Evolutionary conservation across 768 basidiomycete species (phyloP).

Genomic region (Phaffia tasmanica): DNA sequence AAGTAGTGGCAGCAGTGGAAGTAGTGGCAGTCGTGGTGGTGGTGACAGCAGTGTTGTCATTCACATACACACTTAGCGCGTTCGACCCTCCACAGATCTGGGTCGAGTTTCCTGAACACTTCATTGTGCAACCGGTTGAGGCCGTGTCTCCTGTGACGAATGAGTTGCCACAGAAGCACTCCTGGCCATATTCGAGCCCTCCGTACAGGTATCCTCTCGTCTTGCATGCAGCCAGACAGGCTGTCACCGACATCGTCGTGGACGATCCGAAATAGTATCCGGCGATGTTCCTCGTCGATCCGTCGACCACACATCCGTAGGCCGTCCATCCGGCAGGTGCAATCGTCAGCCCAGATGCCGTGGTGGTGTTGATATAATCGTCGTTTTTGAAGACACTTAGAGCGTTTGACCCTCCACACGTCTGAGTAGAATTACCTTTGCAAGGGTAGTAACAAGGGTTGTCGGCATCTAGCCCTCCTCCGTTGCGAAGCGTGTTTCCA

Average conservation of each 20-base stretch:
- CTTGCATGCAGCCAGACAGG: too few relatives aligned
- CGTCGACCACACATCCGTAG: not conserved
- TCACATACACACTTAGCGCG: not conserved
- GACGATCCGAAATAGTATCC: not conserved
- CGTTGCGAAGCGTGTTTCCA: not conserved
- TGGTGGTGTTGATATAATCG: not conserved
- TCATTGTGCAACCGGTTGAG: constrained; percentile 20
- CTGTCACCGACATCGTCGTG: not conserved
- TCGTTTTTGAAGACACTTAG: not conserved
- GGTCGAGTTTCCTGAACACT: not conserved
- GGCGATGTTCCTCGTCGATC: too few relatives aligned
- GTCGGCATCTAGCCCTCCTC: not conserved
- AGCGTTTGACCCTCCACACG: constrained; percentile 12
- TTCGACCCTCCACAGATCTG: constrained; percentile 13
- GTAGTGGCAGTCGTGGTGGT: constrained; percentile 1
- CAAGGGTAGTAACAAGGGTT: constrained; percentile 13
- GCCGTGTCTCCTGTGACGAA: constrained; percentile 24
- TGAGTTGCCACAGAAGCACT: too few relatives aligned
- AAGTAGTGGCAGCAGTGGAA: too few relatives aligned
- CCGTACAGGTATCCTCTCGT: too few relatives aligned
- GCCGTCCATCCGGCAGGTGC: not conserved
- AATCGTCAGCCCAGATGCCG: not conserved
- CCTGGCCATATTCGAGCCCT: too few relatives aligned
- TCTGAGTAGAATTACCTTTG: constrained; percentile 14
- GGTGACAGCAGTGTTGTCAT: too few relatives aligned